Evolutionary conservation across 148 eudicot species (phyloP), one percentile per base, ranked within the genome.

Genomic region (Pharnaceum exiguum): DNA sequence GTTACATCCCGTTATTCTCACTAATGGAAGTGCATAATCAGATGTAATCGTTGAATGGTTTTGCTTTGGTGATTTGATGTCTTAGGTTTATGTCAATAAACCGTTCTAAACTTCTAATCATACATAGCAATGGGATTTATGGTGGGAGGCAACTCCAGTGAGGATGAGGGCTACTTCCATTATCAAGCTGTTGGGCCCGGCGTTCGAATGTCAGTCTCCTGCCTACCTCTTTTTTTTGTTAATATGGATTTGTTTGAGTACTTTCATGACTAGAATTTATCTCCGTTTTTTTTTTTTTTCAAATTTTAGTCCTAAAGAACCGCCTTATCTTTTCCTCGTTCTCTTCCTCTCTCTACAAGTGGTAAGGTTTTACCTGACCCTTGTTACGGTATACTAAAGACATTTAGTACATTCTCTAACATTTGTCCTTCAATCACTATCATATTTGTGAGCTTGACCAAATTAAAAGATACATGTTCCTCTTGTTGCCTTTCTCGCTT

Each of bases 61-160:
- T 55, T 47, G 46, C 3, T 16, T 62, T 55, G 40, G 38, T 38
- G 33, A 31, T 33, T 10, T 62, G 26, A 48, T 33, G 44, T 8
- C 11, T 35, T 33, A 57, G 53, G 31, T 57, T 51, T 55, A 31
- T 45, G 47, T 49, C 13, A 27, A 46, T 21, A 12, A n/a, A 44
- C 51, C 53, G 22, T 28, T 68, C 23, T n/a, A 30, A 29, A 56
- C 22, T 25, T 10, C 39, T 46, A 18, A 15, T n/a, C 23, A 48
- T 38, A 19, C 5, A 44, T 5, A 44, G 48, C 10, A 60, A 46
- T 19, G 46, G 50, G 60, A 46, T 53, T 19, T 58, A 21, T 72
- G 76, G 76, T 60, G 71, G 76, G 75, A 67, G 47, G 57, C 75
- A 42, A 66, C 67, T 72, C 75, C 75, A 71, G 75, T 60, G 71